Percentiles rank a stretch among this genome's conserved stretches.
These are phyloP conservation scores for Alnus glutinosa DNA, from an alignment of 306 rosid genomes.

Conservation along the genomic window DNA sequence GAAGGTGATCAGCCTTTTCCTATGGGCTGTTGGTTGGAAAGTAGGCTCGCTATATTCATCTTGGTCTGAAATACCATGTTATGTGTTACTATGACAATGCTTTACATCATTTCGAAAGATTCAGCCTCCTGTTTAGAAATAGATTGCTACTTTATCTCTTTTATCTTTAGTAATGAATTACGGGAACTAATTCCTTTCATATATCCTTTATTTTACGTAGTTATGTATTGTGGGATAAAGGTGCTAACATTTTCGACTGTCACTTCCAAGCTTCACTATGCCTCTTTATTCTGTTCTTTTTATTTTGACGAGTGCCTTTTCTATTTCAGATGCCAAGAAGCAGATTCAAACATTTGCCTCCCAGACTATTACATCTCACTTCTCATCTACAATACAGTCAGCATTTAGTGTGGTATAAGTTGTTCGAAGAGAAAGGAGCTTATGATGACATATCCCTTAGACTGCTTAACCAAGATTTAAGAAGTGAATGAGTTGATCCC, in stretches of 20 bases:
- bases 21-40: neutral
- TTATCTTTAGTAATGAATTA: neutral
- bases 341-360: slow-evolving; percentile 89
- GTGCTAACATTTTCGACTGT: neutral
- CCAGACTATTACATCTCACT: slow-evolving; percentile 71
- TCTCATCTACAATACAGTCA: slow-evolving; percentile 79
- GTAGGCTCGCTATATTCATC: neutral
- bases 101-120: neutral
- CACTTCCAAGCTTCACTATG: neutral
- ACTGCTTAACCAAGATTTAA: neutral
- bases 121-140: neutral
- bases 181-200: neutral
- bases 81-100: neutral
- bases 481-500: slow-evolving; percentile 1
- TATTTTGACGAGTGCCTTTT: slow-evolving; percentile 24
- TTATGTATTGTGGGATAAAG: neutral
- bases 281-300: neutral
- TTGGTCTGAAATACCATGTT: neutral
- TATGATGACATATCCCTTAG: neutral
- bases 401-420: slow-evolving; percentile 77
- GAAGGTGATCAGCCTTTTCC: neutral
- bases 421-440: neutral
- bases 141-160: neutral
- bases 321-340: slow-evolving; percentile 81
- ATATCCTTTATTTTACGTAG: neutral